Percentiles rank a stretch among this genome's conserved stretches.
Conservation (phyloP, 2,329 filamentous ascomycete genomes). For the Lasiodiplodia sp. region DNA sequence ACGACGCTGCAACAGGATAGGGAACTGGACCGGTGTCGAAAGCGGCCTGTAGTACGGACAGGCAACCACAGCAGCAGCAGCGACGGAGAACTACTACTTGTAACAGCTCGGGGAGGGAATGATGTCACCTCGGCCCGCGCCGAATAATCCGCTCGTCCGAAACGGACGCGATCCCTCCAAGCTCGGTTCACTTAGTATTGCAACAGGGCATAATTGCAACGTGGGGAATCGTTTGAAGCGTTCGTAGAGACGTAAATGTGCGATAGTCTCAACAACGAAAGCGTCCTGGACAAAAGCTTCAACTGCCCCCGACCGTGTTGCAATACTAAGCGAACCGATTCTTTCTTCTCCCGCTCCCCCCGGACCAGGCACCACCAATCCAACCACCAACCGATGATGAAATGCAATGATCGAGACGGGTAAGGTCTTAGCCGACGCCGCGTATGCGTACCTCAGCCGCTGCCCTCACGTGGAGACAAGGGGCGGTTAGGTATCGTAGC, state of each 20-base stretch:
- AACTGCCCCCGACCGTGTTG: neutral
- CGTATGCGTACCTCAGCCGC: neutral
- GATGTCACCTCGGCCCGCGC: neutral
- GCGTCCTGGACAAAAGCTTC: neutral
- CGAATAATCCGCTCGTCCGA: neutral
- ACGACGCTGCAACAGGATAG: neutral
- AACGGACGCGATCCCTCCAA: neutral
- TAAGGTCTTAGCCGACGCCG: neutral
- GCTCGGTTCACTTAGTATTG: neutral
- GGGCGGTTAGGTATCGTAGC: neutral
- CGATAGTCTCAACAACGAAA: neutral
- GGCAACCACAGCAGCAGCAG: neutral
- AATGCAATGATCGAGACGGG: neutral
- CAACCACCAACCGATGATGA: neutral
- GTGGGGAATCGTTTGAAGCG: neutral
- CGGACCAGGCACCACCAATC: neutral
- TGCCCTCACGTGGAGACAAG: neutral
- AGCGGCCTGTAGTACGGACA: neutral
- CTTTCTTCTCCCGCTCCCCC: neutral
- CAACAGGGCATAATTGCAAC: neutral
- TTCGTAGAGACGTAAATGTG: neutral
- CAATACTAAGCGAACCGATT: conserved; percentile 2
- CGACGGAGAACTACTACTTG: neutral
- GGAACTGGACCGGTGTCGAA: neutral
- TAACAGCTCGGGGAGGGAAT: neutral